A percentile compares a stretch with the other conserved stretches of the same genome.
Conservation (phyloP, 495 filamentous ascomycete species). For the Trichoderma orchidacearum region DNA sequence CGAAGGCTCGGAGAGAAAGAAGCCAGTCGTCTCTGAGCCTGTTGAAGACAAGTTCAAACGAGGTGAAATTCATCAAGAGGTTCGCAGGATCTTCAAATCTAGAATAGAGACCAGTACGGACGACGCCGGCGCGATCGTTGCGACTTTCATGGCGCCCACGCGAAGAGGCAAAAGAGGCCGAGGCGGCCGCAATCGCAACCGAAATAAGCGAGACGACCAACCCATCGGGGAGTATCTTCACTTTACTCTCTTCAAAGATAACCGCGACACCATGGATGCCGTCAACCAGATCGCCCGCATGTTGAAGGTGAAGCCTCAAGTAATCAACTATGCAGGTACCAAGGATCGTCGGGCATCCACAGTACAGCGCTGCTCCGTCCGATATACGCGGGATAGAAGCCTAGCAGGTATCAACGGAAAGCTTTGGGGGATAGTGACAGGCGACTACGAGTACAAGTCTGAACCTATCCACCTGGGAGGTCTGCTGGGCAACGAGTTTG, state of each 20-base stretch:
- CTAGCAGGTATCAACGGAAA: constrained; percentile 48
- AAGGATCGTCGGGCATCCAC: constrained; percentile 89
- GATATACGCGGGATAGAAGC: constrained; percentile 46
- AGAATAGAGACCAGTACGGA: constrained; percentile 17
- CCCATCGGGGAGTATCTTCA: constrained; percentile 73
- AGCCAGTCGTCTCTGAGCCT: constrained; percentile 14
- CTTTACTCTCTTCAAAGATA: constrained; percentile 94
- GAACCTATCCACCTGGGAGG: constrained; percentile 68
- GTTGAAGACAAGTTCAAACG: constrained; percentile 25
- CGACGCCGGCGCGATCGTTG: constrained; percentile 10
- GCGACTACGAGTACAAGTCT: constrained; percentile 62
- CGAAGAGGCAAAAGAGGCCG: constrained; percentile 17
- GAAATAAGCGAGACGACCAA: constrained; percentile 6
- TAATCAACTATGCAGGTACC: constrained; percentile 79
- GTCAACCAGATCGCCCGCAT: constrained; percentile 56
- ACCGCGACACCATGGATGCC: constrained; percentile 95
- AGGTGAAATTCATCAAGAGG: constrained; percentile 25
- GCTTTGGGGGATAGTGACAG: constrained; percentile 50
- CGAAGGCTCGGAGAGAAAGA: constrained; percentile 7
- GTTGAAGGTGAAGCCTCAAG: constrained; percentile 50
- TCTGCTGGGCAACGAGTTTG: constrained; percentile 77
- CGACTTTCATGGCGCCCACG: neutral
- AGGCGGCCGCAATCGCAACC: constrained; percentile 12
- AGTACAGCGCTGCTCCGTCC: constrained; percentile 66
- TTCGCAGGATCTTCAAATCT: constrained; percentile 29